Evolutionary conservation across 495 filamentous ascomycete species (phyloP), one percentile per base, ranked within the genome.

Genomic region (Parmelia sp.): DNA sequence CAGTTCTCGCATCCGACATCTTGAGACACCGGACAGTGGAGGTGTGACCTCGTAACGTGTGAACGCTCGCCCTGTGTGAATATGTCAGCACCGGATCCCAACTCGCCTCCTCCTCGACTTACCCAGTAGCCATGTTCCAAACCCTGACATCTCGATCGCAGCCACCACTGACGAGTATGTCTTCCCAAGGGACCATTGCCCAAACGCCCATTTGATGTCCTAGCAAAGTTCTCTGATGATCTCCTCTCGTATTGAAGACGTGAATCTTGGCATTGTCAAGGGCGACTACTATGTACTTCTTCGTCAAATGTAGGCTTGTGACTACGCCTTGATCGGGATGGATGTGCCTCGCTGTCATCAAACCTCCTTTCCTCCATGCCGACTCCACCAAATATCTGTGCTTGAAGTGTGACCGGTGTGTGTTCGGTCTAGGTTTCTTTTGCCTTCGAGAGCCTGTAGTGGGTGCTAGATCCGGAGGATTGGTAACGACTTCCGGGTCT

Each of bases 151-250:
- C 95, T 59, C 94, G 84, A 75, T 98, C 94, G 74, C 94, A 98
- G 39, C 94, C 94, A 68, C 94, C 94, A 71, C 91, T 96, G 58
- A 98, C 95, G 63, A 98, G 80, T 61, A 89, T 90, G 74, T 98
- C 92, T 64, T 89, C 95, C 90, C 92, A 96, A 19, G 94, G 95
- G 61, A 98, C 92, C 93, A 98, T 97, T 25, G 94, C 94, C 94
- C 94, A 98, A 45, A 98, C 94, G 40, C 94, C 94, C 94, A 98
- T 98, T 44, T 96, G 89, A 75, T 98, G 94, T 35, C 94, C 94
- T 71, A 91, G 86, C 19, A 98, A 81, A 4, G 91, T 97, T 74
- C 90, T 91, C 72, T 91, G 88, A 63, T 90, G 85, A 63, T 89
- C 84, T 33, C 94, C 94, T 65, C 94, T 86, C 15, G 90, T 90